A percentile compares a stretch with the other conserved stretches of the same genome.
Evolutionary conservation across 164 flowering plant species (phyloP).

Genomic region (Stephania japonica): DNA sequence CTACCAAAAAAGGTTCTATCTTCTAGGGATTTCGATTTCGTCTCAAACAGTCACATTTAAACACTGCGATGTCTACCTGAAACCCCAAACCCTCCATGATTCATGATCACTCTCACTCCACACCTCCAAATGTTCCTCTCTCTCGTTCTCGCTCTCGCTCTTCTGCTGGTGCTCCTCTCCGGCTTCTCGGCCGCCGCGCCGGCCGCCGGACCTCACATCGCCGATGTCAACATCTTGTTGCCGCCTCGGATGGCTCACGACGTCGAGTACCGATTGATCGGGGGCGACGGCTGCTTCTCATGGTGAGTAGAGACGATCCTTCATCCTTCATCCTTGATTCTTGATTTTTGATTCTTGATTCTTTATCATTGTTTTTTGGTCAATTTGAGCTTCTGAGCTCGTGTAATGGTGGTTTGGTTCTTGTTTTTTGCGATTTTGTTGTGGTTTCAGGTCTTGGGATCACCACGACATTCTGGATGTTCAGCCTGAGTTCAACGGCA

Average conservation of each 20-base stretch:
- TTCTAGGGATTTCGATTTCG: conserved; percentile 4
- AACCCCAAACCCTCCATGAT: neutral
- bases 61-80: neutral
- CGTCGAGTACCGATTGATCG: conserved; percentile 83
- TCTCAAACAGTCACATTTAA: too few relatives aligned
- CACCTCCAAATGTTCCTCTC: neutral
- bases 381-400: neutral
- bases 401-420: neutral
- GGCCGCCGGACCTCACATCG: conserved; percentile 74
- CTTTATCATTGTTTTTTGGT: neutral
- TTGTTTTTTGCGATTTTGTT: neutral
- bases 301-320: conserved; percentile 40
- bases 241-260: conserved; percentile 87
- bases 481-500: conserved; percentile 69
- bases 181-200: conserved; percentile 21
- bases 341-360: too few relatives aligned
- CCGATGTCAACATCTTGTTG: conserved; percentile 80
- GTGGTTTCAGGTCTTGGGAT: conserved; percentile 81
- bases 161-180: conserved; percentile 1
- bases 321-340: too few relatives aligned
- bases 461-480: conserved; percentile 85
- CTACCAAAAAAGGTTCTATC: too few relatives aligned
- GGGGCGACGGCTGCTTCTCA: conserved; percentile 90
- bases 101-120: neutral
- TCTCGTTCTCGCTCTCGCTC: neutral